Percentiles rank a stretch among this genome's conserved stretches.
These are phyloP conservation scores for Spizellomyces sp. DNA, from an alignment of 192 early-diverging fungal genomes.

Conservation along the genomic window DNA sequence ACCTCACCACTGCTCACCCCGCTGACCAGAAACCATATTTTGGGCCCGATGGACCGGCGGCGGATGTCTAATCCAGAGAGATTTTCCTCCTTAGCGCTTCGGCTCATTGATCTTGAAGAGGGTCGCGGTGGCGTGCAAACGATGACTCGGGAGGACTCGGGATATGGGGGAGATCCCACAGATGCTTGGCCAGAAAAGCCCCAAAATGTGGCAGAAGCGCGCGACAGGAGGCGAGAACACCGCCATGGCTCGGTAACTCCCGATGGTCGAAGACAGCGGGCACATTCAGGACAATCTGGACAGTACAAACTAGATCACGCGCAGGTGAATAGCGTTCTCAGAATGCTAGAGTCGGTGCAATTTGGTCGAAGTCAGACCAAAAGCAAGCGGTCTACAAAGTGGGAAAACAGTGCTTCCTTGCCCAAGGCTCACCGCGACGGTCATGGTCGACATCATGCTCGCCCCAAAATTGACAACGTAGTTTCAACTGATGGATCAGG, in stretches of 20 bases:
- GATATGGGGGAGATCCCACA: not conserved
- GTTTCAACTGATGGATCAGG: no score
- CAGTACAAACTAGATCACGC: constrained; percentile 13
- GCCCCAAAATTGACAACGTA: no score
- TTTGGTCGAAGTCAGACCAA: constrained; percentile 3
- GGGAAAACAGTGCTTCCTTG: constrained; percentile 1
- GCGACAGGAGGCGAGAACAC: not conserved
- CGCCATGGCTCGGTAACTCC: constrained; percentile 16
- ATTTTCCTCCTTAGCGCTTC: not conserved
- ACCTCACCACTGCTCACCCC: not conserved
- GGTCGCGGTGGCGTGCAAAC: not conserved
- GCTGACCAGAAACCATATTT: not conserved
- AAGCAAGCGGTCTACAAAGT: constrained; percentile 4
- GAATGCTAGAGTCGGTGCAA: constrained; percentile 24
- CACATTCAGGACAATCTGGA: constrained; percentile 13
- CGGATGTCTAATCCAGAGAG: constrained; percentile 35
- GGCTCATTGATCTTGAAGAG: constrained; percentile 8
- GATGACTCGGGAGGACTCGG: not conserved
- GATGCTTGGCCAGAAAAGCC: not conserved
- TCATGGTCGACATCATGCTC: no score
- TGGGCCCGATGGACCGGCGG: constrained; percentile 14
- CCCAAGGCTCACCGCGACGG: no score
- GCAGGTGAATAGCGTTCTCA: constrained; percentile 13
- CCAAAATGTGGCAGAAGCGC: not conserved
- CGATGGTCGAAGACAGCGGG: constrained; percentile 4